A percentile compares a stretch with the other conserved stretches of the same genome.
phyloP scores from a whole-genome alignment of 257 asterid species.

The Plantago ovata region DNA sequence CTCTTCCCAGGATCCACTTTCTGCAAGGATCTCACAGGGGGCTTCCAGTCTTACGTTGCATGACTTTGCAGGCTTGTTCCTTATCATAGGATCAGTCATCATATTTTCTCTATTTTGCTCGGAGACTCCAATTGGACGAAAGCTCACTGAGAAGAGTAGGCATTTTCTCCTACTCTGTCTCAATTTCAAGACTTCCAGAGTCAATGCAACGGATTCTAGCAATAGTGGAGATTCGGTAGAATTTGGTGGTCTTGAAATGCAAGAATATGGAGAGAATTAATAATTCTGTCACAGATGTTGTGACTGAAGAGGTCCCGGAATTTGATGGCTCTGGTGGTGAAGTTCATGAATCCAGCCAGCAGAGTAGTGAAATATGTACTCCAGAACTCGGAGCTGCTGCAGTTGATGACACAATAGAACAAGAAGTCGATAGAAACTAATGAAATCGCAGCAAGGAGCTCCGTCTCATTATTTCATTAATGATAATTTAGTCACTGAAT shows the following conservation, averaged over 20 bases:
- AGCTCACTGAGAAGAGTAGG: background rate
- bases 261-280: background rate
- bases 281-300: background rate
- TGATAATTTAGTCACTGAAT: too few species aligned
- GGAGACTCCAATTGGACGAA: constrained; percentile 25
- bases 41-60: constrained; percentile 26
- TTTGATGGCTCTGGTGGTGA: background rate
- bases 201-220: constrained; percentile 1
- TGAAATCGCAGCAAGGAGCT: too few species aligned
- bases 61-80: constrained; percentile 47
- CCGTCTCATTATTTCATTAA: too few species aligned
- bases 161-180: background rate
- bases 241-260: background rate
- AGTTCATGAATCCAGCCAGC: constrained; percentile 9
- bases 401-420: background rate
- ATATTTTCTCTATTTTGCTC: constrained; percentile 36
- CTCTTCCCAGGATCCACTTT: constrained; percentile 28
- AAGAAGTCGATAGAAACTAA: background rate
- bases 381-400: background rate
- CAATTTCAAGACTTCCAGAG: background rate
- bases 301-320: background rate
- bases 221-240: background rate
- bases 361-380: background rate
- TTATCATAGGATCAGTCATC: constrained; percentile 27
- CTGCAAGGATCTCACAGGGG: constrained; percentile 22